A percentile compares a stretch with the other conserved stretches of the same genome.
These are phyloP conservation scores for Apiospora phragmitis DNA, from an alignment of 2,329 filamentous ascomycete species.

Conservation along the genomic window DNA sequence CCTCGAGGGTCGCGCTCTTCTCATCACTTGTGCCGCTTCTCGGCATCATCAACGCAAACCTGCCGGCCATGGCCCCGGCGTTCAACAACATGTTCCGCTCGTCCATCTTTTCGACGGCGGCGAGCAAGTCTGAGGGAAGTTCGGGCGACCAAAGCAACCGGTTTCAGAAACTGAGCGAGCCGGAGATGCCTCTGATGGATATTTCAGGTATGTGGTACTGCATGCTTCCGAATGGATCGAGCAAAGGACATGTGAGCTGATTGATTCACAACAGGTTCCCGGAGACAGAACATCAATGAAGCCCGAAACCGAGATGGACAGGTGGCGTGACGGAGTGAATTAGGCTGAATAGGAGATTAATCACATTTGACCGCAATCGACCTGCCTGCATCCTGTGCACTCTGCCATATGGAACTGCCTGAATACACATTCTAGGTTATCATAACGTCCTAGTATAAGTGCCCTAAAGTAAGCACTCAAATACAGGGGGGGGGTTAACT, in stretches of 20 bases:
- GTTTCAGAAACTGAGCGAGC: constrained; percentile 13
- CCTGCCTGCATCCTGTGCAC: no score
- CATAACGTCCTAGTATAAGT: no score
- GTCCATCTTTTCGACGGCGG: neutral
- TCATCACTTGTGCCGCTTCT: constrained; percentile 22
- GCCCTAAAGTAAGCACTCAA: neutral
- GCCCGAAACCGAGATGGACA: neutral
- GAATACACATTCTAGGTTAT: no score
- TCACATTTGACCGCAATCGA: neutral
- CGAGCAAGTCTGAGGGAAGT: constrained; percentile 10
- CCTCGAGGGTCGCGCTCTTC: constrained; percentile 17
- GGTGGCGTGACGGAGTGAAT: neutral
- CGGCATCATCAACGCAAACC: constrained; percentile 26
- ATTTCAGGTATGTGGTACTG: constrained; percentile 9
- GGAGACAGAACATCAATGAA: neutral
- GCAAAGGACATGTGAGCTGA: neutral
- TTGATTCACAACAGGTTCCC: neutral
- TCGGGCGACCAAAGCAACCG: constrained; percentile 6
- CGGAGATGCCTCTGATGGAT: constrained; percentile 10
- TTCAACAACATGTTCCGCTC: constrained; percentile 18
- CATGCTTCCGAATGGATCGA: neutral
- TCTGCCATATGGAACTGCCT: neutral
- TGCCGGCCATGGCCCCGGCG: constrained; percentile 22
- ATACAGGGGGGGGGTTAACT: neutral
- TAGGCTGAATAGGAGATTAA: neutral